These are phyloP conservation scores for Trichoderma sp. DNA, from an alignment of 2,329 filamentous ascomycete species.

Conservation along the genomic window DNA sequence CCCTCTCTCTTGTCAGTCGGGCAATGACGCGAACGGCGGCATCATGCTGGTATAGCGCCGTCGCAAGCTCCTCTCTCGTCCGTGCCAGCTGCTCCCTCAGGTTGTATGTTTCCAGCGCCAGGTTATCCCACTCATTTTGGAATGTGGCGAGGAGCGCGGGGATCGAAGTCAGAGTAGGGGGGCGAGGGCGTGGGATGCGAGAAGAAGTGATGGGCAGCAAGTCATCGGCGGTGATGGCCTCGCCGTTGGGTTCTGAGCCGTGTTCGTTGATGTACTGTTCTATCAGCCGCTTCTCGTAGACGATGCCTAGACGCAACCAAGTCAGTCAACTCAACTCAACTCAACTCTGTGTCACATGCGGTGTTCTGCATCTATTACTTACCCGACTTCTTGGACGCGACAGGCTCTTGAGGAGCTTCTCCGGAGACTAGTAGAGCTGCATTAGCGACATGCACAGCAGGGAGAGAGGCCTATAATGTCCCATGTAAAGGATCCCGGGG, in stretches of 20 bases:
- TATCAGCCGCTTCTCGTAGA: conserved; percentile 94
- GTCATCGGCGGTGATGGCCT: conserved; percentile 80
- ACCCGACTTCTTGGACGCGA: conserved; percentile 94
- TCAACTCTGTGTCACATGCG: neutral
- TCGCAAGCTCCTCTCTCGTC: conserved; percentile 89
- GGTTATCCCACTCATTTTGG: conserved; percentile 96
- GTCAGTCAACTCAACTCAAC: neutral
- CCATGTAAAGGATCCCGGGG: no score
- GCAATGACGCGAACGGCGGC: conserved; percentile 95
- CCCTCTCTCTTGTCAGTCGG: conserved; percentile 82
- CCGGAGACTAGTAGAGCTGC: conserved; percentile 74
- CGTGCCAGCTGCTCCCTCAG: conserved; percentile 85
- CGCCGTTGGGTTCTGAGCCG: conserved; percentile 86
- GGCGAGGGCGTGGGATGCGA: conserved; percentile 81
- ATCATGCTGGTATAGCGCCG: conserved; percentile 94
- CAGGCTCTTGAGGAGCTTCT: conserved; percentile 90
- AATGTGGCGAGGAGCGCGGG: conserved; percentile 91
- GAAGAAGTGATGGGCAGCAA: conserved; percentile 83
- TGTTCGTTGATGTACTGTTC: conserved; percentile 93
- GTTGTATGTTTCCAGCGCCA: conserved; percentile 88
- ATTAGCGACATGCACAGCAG: conserved; percentile 22
- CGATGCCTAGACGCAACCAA: conserved; percentile 58
- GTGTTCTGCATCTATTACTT: conserved; percentile 35
- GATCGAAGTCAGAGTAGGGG: conserved; percentile 92
- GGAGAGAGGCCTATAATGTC: no score